Conservation (phyloP, 352 stramenopile genomes). For the Globisporangium paroecandrum region DNA sequence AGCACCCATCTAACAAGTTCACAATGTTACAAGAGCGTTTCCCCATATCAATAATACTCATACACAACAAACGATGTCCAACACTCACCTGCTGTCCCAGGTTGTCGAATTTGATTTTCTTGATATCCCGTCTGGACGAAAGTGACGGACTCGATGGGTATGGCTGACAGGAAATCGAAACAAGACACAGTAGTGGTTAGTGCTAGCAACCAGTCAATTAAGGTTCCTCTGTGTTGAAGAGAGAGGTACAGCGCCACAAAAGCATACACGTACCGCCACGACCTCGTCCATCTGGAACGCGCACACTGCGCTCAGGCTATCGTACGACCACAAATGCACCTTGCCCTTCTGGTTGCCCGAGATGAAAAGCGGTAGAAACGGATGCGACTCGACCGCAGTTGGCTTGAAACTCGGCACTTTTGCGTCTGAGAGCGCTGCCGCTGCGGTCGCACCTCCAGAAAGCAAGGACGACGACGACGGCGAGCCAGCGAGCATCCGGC, state of each 20-base stretch:
- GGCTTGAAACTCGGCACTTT: slow-evolving; percentile 76
- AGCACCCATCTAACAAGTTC: slow-evolving; percentile 55
- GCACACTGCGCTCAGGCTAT: slow-evolving; percentile 67
- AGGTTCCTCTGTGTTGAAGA: too few species aligned
- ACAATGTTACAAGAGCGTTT: background rate
- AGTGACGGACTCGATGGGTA: slow-evolving; percentile 60
- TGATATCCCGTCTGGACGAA: slow-evolving; percentile 57
- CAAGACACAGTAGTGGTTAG: background rate
- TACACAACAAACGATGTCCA: too few species aligned
- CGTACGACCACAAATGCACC: slow-evolving; percentile 82
- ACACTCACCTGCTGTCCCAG: slow-evolving; percentile 63
- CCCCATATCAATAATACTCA: too few species aligned
- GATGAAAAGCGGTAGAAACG: slow-evolving; percentile 75
- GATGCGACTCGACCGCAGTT: slow-evolving; percentile 67
- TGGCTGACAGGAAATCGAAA: slow-evolving; percentile 25
- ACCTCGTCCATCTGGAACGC: slow-evolving; percentile 68
- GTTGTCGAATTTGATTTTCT: slow-evolving; percentile 77
- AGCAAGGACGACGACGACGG: slow-evolving; percentile 19
- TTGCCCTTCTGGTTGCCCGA: slow-evolving; percentile 79
- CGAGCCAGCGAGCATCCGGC: slow-evolving; percentile 20
- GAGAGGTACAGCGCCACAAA: background rate
- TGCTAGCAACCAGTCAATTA: too few species aligned
- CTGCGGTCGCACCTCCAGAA: slow-evolving; percentile 11
- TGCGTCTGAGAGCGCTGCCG: slow-evolving; percentile 22
- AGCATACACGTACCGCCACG: slow-evolving; percentile 36